phyloP scores from a whole-genome alignment of 495 filamentous ascomycete species.

The Penicillium coprophilum region DNA sequence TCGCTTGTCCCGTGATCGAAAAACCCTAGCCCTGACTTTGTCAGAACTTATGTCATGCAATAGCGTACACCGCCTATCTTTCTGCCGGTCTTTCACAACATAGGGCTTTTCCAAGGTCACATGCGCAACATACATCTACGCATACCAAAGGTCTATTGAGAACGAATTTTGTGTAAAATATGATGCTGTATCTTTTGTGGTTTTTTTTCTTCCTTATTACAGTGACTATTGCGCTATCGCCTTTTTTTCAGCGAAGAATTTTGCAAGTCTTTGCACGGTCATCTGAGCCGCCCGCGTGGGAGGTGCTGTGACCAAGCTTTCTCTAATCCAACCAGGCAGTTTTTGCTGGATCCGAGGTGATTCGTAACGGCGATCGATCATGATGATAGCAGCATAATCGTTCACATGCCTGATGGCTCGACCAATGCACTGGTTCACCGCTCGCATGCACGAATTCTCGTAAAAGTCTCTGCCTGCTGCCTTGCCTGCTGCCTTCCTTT shows the following conservation, averaged over 20 bases:
- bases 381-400: conserved; percentile 87
- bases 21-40: conserved; percentile 28
- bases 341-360: conserved; percentile 68
- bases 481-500: conserved; percentile 47
- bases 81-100: not conserved
- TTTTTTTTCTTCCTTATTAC: not conserved
- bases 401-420: conserved; percentile 83
- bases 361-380: conserved; percentile 78
- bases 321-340: conserved; percentile 84
- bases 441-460: conserved; percentile 93
- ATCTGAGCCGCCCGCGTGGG: conserved; percentile 27
- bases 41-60: conserved; percentile 13
- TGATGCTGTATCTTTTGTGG: not conserved
- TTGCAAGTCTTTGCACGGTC: conserved; percentile 34
- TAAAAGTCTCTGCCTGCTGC: conserved; percentile 79
- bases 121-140: not conserved
- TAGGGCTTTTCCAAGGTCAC: not conserved
- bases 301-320: conserved; percentile 33
- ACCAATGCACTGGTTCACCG: conserved; percentile 95
- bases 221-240: not conserved
- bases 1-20: conserved; percentile 43
- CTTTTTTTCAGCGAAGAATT: conserved; percentile 34
- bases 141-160: not conserved
- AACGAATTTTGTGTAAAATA: not conserved
- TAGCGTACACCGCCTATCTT: conserved; percentile 3